Base-by-base conservation (phyloP, 768 basidiomycete species). In the Russula sp. region DNA sequence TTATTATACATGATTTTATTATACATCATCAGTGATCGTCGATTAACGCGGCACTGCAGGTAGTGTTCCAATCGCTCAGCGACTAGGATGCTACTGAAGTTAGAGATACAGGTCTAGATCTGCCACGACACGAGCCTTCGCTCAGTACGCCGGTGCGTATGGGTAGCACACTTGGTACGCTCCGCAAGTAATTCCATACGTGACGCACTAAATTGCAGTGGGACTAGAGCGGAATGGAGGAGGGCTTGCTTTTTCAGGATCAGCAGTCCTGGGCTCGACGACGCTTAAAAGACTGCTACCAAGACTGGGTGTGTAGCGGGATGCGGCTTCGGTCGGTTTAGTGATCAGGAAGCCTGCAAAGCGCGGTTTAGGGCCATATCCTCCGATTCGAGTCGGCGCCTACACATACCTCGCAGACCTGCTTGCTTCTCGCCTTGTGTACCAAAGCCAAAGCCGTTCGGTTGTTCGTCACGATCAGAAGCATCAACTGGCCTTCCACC, bases 351-450 rank as follows among this genome's bases (percentile, higher is more conserved):
- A 85, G 4, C 83, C 84, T 83, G 64, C 52, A 43, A 45, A 18
- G 10, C 32, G 34, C 18, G 7, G 10, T 38, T 67, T 58, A 51
- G 41, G 8, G 36, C 36, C 18, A 41, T 36, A 13, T 32, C n/a
- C 32, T 42, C 36, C 0, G 4, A 22, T 20, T 38, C 29, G 43
- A 18, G 68, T 39, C 60, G 70, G 70, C 20, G 67, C 63, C 13
- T 64, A 42, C 66, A 71, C 72, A 63, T 71, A 73, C 90, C 89
- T 68, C 79, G 81, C 53, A 87, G 75, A 4, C 79, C 86, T 5
- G 90, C 90, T 43, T 79, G 79, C 75, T 87, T 91, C 78, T 92
- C 88, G 22, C 82, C 90, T 70, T 90, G 88, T 54, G 83, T 78
- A 18, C 91, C 92, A 67, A 93, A 94, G 1, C 92, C 91, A 70